Evolutionary conservation across 805 yeast genomes (phyloP), one percentile per base, ranked within the genome.

Genomic region (Lachancea sp.): DNA sequence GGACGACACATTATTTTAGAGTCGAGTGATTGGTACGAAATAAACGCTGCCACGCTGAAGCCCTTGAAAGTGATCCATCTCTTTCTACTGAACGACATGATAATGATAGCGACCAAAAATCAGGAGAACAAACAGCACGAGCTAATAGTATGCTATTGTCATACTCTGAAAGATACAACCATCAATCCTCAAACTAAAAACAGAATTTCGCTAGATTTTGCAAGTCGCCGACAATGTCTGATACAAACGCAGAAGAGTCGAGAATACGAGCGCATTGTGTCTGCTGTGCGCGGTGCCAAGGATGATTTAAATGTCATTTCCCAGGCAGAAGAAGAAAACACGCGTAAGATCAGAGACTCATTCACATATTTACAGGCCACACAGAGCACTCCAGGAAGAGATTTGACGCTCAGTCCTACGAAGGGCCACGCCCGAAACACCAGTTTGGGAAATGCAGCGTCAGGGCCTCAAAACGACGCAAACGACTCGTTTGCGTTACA

Each of bases 21-120:
- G 55, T 79, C 88, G 59, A 83, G 84, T 2, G 75, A 89, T 40
- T 90, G 96, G 96, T 78, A 75, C 47, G 96, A 89, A 63, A 67
- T 90, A 48, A 89, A 88, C 56, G 78, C 84, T 2, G 89, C 93
- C 0, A 87, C 95, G 11, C 79, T 87, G 77, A 86, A 86, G 60
- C 82, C 89, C 0, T 70, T 82, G 29, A 81, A 84, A 52, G 81
- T 87, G 2, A 80, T 83, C 3, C 95, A 85, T 56, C 62, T 90
- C 38, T 85, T 85, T 55, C 63, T 90, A 8, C 69, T 90, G 53
- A 89, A 84, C 58, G 97, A 90, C 62, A 72, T 81, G 55, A 60
- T 89, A 1, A 65, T 90, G 46, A 71, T 90, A 32, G 95, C 96
- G 0, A 72, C 85, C 1, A 75, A 79, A 48, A 78, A 77, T 48